Conservation (phyloP, 768 basidiomycete genomes). For the Tricholoma flavovirens region DNA sequence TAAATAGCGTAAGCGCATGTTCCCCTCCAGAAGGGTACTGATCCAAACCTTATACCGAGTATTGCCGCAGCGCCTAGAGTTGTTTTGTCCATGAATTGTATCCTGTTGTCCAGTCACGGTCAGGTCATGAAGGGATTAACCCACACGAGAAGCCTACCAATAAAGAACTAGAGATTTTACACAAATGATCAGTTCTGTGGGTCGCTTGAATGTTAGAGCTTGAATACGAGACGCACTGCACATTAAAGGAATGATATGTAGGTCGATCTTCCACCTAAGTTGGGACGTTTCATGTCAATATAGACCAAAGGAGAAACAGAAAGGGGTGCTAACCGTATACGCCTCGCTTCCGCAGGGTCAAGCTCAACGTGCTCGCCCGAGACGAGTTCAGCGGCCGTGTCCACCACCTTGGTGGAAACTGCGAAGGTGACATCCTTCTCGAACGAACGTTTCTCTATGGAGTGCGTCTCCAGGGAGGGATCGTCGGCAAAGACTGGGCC, state of each 20-base stretch:
- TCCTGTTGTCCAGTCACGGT: slow-evolving; percentile 29
- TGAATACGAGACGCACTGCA: slow-evolving; percentile 43
- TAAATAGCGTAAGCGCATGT: background rate
- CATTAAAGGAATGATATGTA: slow-evolving; percentile 65
- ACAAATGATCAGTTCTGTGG: background rate
- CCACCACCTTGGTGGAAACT: slow-evolving; percentile 46
- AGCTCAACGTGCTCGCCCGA: slow-evolving; percentile 38
- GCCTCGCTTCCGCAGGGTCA: slow-evolving; percentile 45
- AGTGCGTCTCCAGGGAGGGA: background rate
- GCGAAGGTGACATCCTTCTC: slow-evolving; percentile 30
- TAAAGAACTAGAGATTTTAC: slow-evolving; percentile 39
- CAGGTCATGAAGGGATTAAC: background rate
- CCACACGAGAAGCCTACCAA: slow-evolving; percentile 30
- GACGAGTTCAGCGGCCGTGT: slow-evolving; percentile 56
- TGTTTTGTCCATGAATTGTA: slow-evolving; percentile 79
- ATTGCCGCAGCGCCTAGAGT: slow-evolving; percentile 65
- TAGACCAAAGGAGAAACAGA: background rate
- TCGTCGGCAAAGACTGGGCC: background rate
- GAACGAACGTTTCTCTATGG: slow-evolving; percentile 16
- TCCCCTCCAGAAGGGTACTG: background rate
- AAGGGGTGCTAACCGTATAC: slow-evolving; percentile 40
- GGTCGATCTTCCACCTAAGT: slow-evolving; percentile 55
- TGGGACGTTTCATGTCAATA: background rate
- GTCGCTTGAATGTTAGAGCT: background rate
- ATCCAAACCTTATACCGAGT: slow-evolving; percentile 57